phyloP scores from a whole-genome alignment of 225 moss, liverwort and hornwort genomes.

The Lunularia cruciata region DNA sequence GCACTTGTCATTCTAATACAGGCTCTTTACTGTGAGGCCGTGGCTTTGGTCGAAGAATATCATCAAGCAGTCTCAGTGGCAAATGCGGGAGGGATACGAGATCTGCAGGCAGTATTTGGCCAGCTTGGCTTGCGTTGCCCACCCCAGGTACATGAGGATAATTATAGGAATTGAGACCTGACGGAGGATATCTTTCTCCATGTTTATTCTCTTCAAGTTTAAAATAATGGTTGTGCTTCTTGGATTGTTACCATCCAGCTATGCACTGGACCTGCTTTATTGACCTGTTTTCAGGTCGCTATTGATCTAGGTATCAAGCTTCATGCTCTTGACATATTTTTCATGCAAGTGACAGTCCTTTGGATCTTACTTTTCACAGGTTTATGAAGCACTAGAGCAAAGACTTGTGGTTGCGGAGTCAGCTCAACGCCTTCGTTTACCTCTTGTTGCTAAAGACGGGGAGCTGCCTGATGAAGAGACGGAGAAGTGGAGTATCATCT shows the following conservation, averaged over 20 bases:
- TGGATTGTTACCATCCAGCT: too few species aligned
- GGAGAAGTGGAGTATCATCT: constrained; percentile 92
- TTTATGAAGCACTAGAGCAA: constrained; percentile 90
- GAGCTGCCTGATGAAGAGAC: constrained; percentile 87
- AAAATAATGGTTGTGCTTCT: too few species aligned
- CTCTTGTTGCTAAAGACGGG: constrained; percentile 80
- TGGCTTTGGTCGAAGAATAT: constrained; percentile 87
- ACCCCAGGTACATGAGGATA: constrained; percentile 81
- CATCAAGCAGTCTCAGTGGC: constrained; percentile 91
- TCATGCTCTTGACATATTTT: too few species aligned
- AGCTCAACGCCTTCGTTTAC: constrained; percentile 81
- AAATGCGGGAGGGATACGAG: constrained; percentile 84
- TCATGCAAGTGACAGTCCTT: too few species aligned
- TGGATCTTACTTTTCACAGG: constrained; percentile 39
- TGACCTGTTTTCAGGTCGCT: too few species aligned
- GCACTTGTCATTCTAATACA: constrained; percentile 21
- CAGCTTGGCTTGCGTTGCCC: constrained; percentile 85
- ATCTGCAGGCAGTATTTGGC: constrained; percentile 76
- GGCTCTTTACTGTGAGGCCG: constrained; percentile 88
- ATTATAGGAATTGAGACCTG: too few species aligned
- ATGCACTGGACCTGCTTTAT: too few species aligned
- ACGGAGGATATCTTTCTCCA: too few species aligned
- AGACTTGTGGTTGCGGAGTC: constrained; percentile 82
- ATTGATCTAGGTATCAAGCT: too few species aligned
- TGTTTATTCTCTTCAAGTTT: too few species aligned